These are phyloP conservation scores for Colletotrichum sp. DNA, from an alignment of 2,329 filamentous ascomycete species.

Conservation along the genomic window DNA sequence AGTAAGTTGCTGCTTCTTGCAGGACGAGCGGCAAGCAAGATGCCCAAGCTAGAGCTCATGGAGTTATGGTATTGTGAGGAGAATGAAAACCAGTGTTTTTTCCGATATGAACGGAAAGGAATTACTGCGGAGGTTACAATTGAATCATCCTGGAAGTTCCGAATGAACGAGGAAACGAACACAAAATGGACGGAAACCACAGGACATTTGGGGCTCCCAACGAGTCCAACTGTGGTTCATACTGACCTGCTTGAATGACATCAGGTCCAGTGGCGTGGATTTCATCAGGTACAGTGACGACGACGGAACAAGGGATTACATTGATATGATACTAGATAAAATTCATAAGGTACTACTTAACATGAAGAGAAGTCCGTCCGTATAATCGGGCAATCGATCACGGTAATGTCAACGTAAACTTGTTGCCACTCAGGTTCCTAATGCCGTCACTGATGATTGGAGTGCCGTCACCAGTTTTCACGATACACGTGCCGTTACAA, in stretches of 20 bases:
- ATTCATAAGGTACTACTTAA: neutral
- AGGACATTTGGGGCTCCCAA: neutral
- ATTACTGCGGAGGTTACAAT: neutral
- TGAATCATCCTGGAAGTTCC: neutral
- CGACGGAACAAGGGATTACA: neutral
- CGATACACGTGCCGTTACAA: accelerated
- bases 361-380: neutral
- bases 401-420: neutral
- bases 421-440: neutral
- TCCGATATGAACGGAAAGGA: neutral
- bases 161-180: neutral
- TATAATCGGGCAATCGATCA: neutral
- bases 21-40: neutral
- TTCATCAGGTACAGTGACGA: neutral
- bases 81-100: neutral
- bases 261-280: no score
- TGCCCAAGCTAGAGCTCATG: neutral
- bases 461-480: neutral
- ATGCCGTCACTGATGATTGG: neutral
- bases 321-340: neutral
- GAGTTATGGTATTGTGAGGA: neutral
- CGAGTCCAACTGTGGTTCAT: neutral
- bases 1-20: neutral
- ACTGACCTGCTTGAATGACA: neutral
- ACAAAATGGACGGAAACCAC: neutral